phyloP scores from a whole-genome alignment of 257 asterid genomes.

The Haberlea rhodopensis region DNA sequence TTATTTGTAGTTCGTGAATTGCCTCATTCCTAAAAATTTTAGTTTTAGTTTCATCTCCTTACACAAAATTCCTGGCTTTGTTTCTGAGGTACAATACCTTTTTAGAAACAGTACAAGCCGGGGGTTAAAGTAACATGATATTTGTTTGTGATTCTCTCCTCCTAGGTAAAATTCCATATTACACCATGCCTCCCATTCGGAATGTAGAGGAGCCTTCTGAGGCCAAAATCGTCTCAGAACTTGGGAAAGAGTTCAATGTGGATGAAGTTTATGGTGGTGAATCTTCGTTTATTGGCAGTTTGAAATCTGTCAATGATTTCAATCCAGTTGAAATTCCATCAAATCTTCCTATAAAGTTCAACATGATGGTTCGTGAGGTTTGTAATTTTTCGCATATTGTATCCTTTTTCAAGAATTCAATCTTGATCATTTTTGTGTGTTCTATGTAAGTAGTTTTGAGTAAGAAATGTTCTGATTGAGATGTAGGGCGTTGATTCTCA shows the following conservation, averaged over 20 bases:
- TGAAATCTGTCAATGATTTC: slow-evolving; percentile 78
- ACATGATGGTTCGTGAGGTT: slow-evolving; percentile 67
- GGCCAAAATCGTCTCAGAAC: slow-evolving; percentile 67
- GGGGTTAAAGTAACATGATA: neutral
- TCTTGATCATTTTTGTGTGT: neutral
- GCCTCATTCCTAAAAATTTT: too few relatives aligned
- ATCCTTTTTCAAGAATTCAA: neutral
- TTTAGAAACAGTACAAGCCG: neutral
- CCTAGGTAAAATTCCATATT: slow-evolving; percentile 96
- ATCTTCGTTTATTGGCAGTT: slow-evolving; percentile 84
- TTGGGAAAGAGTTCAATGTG: slow-evolving; percentile 72
- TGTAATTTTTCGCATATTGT: slow-evolving; percentile 21
- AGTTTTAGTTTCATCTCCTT: too few relatives aligned
- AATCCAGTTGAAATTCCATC: slow-evolving; percentile 77
- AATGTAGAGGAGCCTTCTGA: slow-evolving; percentile 60
- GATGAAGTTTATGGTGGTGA: slow-evolving; percentile 88
- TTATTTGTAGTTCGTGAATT: neutral
- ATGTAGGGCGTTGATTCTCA: too few relatives aligned
- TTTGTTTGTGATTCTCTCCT: neutral
- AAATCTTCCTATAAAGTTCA: slow-evolving; percentile 62
- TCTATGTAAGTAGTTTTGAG: neutral
- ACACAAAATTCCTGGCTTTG: neutral
- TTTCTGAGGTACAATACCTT: neutral
- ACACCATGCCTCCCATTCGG: slow-evolving; percentile 85
- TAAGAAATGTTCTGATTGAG: too few relatives aligned